Evolutionary conservation across 2,329 filamentous ascomycete genomes (phyloP).

Genomic region (Aspergillus pseudoterreus): DNA sequence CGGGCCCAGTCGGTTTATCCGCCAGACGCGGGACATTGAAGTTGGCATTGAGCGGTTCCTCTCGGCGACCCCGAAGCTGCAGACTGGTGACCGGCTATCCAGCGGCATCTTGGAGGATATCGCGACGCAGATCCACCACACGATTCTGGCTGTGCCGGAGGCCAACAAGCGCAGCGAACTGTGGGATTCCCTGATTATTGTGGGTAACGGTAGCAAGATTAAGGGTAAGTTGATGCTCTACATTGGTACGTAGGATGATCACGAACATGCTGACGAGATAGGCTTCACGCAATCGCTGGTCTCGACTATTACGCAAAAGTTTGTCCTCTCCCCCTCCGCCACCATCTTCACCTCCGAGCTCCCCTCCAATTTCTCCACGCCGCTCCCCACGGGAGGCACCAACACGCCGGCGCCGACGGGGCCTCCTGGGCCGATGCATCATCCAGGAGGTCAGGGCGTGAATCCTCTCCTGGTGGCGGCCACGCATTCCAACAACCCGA

Average conservation of each 20-base stretch:
- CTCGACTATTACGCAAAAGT: conserved; percentile 72
- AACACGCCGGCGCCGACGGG: conserved; percentile 63
- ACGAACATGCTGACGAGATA: conserved; percentile 13
- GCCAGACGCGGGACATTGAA: conserved; percentile 55
- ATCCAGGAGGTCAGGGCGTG: conserved; percentile 60
- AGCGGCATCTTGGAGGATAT: conserved; percentile 77
- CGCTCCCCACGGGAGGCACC: conserved; percentile 83
- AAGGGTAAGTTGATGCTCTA: conserved; percentile 43
- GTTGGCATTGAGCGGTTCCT: conserved; percentile 61
- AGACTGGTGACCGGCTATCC: conserved; percentile 29
- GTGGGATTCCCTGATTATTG: conserved; percentile 89
- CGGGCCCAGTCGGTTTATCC: conserved; percentile 50
- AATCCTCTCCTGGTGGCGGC: conserved; percentile 91
- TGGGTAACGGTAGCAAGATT: conserved; percentile 76
- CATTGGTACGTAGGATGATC: background rate
- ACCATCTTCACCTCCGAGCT: conserved; percentile 98
- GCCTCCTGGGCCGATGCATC: conserved; percentile 50
- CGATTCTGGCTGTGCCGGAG: conserved; percentile 78
- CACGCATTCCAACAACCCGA: conserved; percentile 52
- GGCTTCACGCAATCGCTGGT: conserved; percentile 89
- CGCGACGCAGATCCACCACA: conserved; percentile 76
- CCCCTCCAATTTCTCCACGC: conserved; percentile 88
- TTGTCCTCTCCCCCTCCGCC: conserved; percentile 86
- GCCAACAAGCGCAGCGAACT: conserved; percentile 78
- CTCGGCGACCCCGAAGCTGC: conserved; percentile 45